Evolutionary conservation across 2,329 filamentous ascomycete genomes (phyloP).

Genomic region (Alternaria arbusti): DNA sequence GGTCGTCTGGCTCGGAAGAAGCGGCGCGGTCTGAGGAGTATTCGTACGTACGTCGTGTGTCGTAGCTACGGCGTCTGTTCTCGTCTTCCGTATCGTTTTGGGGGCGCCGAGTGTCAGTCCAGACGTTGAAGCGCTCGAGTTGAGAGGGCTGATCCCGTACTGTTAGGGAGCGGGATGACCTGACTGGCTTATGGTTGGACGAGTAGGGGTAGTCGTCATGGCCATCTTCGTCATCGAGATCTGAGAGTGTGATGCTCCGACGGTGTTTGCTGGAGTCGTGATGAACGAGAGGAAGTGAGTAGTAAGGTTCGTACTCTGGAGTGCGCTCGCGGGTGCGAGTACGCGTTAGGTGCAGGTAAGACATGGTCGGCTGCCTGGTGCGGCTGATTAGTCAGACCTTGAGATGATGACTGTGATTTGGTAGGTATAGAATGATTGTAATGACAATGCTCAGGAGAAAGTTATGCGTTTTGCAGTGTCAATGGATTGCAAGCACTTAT

Average conservation of each 20-base stretch:
- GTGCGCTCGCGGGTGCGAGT: slow-evolving; percentile 31
- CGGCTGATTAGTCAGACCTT: background rate
- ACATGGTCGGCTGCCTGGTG: slow-evolving; percentile 25
- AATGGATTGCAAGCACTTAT: slow-evolving; percentile 8
- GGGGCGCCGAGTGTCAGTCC: slow-evolving; percentile 20
- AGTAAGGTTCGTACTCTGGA: slow-evolving; percentile 20
- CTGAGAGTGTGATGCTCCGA: slow-evolving; percentile 29
- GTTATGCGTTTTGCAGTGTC: background rate
- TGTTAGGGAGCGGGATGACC: slow-evolving; percentile 33
- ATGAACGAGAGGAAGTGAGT: slow-evolving; percentile 27
- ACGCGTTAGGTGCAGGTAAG: slow-evolving; percentile 29
- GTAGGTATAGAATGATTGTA: background rate
- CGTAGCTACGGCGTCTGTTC: slow-evolving; percentile 6
- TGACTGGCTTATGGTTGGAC: slow-evolving; percentile 16
- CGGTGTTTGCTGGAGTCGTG: slow-evolving; percentile 34
- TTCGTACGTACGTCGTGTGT: slow-evolving; percentile 9
- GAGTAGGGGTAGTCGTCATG: slow-evolving; percentile 42
- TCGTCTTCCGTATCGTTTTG: slow-evolving; percentile 13
- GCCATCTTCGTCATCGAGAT: slow-evolving; percentile 28
- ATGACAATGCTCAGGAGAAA: background rate
- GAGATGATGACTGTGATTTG: background rate
- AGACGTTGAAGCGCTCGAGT: slow-evolving; percentile 44
- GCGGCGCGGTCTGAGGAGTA: slow-evolving; percentile 13
- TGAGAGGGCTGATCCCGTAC: slow-evolving; percentile 34
- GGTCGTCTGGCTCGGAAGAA: slow-evolving; percentile 23